phyloP scores from a whole-genome alignment of 257 asterid genomes.

The Hygrophila difformis region DNA sequence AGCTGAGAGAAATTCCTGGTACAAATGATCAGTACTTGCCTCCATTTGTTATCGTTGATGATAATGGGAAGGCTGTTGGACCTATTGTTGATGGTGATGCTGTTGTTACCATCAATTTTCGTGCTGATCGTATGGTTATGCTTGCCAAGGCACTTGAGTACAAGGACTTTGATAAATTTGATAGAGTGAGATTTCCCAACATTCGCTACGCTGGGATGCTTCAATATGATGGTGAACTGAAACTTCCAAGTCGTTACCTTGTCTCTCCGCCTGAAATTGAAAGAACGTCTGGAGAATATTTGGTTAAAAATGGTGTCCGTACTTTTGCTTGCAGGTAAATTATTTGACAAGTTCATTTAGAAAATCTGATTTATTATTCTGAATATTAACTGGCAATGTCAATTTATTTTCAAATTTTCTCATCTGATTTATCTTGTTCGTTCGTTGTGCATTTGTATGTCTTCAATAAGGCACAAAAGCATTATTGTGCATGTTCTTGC shows the following conservation, averaged over 20 bases:
- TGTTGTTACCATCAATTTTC: constrained; percentile 64
- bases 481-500: neutral
- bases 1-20: constrained; percentile 43
- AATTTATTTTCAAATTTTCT: neutral
- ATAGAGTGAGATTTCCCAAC: constrained; percentile 56
- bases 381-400: no score
- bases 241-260: constrained; percentile 58
- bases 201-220: constrained; percentile 76
- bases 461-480: neutral
- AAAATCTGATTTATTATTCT: no score
- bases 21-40: constrained; percentile 56
- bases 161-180: constrained; percentile 54
- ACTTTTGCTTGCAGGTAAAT: constrained; percentile 77
- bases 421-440: neutral
- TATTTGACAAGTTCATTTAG: neutral
- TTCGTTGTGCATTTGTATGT: no score
- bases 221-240: constrained; percentile 72
- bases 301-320: constrained; percentile 50
- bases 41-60: constrained; percentile 72
- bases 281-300: constrained; percentile 71
- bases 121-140: constrained; percentile 83
- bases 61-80: constrained; percentile 60
- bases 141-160: constrained; percentile 74
- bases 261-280: constrained; percentile 81
- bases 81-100: constrained; percentile 77